Percentiles rank a stretch among this genome's conserved stretches.
phyloP scores from a whole-genome alignment of 768 basidiomycete genomes.

The Galerina sulciceps region DNA sequence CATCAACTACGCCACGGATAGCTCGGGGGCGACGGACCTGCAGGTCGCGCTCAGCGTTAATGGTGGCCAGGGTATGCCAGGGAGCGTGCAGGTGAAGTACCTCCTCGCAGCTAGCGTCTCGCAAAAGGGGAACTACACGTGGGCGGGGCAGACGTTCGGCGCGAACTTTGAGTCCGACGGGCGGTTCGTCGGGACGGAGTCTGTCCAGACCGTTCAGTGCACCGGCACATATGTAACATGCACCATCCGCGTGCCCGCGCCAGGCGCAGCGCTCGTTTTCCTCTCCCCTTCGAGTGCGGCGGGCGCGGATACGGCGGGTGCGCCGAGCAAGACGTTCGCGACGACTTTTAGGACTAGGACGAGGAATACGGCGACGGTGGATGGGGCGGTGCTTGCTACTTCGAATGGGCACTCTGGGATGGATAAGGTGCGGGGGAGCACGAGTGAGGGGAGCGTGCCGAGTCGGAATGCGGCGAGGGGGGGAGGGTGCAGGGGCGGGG shows the following conservation, averaged over 20 bases:
- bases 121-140: constrained; percentile 59
- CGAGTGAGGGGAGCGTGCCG: constrained; percentile 25
- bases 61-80: constrained; percentile 34
- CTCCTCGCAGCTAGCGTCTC: constrained; percentile 45
- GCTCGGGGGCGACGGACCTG: constrained; percentile 58
- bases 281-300: constrained; percentile 43
- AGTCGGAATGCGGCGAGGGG: background rate
- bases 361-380: constrained; percentile 56
- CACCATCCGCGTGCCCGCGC: constrained; percentile 66
- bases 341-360: constrained; percentile 57
- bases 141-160: constrained; percentile 68
- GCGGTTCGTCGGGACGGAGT: constrained; percentile 50
- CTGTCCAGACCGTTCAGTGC: constrained; percentile 61
- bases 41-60: constrained; percentile 54
- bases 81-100: constrained; percentile 60
- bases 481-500: background rate
- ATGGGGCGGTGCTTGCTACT: constrained; percentile 57
- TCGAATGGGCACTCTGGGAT: constrained; percentile 55
- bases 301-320: constrained; percentile 33
- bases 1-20: constrained; percentile 73
- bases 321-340: constrained; percentile 47
- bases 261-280: constrained; percentile 74
- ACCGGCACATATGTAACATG: constrained; percentile 36
- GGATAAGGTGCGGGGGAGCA: constrained; percentile 33
- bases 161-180: constrained; percentile 67